These are phyloP conservation scores for Sporothrix dimorphospora DNA, from an alignment of 2,329 filamentous ascomycete genomes.

Conservation along the genomic window DNA sequence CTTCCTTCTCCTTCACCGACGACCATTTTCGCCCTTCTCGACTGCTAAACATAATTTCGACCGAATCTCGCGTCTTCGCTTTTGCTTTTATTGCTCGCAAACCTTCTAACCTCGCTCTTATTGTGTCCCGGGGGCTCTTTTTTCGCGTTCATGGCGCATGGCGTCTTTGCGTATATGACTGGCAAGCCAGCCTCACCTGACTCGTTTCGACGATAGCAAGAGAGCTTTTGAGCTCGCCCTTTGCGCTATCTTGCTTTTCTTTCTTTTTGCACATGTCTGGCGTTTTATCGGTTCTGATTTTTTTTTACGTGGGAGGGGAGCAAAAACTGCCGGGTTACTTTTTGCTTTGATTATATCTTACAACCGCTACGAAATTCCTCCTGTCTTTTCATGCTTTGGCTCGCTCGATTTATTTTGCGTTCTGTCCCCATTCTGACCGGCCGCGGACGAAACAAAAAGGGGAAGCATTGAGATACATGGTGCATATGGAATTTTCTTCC, in stretches of 20 bases:
- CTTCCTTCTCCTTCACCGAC: neutral
- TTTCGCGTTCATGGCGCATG: constrained; percentile 1
- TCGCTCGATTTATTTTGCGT: neutral
- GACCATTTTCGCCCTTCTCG: neutral
- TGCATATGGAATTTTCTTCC: too few species aligned
- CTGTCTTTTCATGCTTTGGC: neutral
- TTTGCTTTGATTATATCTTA: neutral
- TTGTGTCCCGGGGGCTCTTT: constrained; percentile 8
- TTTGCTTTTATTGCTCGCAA: neutral
- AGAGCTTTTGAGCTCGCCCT: neutral
- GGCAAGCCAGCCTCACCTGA: neutral
- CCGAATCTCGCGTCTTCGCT: neutral
- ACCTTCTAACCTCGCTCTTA: constrained; percentile 20
- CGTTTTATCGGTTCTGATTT: neutral
- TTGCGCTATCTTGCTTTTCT: too few species aligned
- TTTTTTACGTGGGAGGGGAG: neutral
- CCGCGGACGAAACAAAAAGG: too few species aligned
- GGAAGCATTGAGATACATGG: too few species aligned
- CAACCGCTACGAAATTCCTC: neutral
- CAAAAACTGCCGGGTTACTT: neutral
- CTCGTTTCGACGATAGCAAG: neutral
- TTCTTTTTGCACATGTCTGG: neutral
- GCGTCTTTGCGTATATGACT: neutral
- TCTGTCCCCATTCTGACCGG: neutral
- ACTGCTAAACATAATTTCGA: neutral